Percentiles rank a stretch among this genome's conserved stretches.
These are phyloP conservation scores for Domatiomyces globalis DNA, from an alignment of 2,329 filamentous ascomycete genomes.

Conservation along the genomic window DNA sequence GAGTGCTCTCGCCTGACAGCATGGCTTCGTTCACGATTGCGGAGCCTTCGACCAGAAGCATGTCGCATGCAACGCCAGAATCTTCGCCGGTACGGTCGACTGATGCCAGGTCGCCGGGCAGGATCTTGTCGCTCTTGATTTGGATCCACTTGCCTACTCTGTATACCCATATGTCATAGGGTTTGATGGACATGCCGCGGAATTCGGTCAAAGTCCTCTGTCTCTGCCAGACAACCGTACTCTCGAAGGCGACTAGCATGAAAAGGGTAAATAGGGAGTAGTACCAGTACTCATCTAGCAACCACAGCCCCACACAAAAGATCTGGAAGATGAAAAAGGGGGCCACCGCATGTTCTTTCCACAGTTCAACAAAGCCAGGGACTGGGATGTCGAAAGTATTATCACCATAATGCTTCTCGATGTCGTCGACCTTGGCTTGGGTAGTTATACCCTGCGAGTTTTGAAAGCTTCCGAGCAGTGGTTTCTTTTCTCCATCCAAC, in stretches of 20 bases:
- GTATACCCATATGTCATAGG: slow-evolving; percentile 86
- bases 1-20: slow-evolving; percentile 96
- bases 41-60: slow-evolving; percentile 85
- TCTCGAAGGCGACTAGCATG: slow-evolving; percentile 96
- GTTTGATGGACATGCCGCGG: slow-evolving; percentile 98
- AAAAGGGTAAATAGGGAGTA: slow-evolving; percentile 97
- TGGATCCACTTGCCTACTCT: slow-evolving; percentile 78
- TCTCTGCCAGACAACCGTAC: slow-evolving; percentile 96
- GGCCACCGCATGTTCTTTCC: slow-evolving; percentile 95
- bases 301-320: slow-evolving; percentile 96
- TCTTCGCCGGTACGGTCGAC: slow-evolving; percentile 92
- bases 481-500: slow-evolving; percentile 75
- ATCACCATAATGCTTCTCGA: slow-evolving; percentile 85
- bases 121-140: slow-evolving; percentile 74
- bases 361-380: slow-evolving; percentile 86
- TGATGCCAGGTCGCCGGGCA: slow-evolving; percentile 87
- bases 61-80: slow-evolving; percentile 90
- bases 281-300: slow-evolving; percentile 99
- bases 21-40: slow-evolving; percentile 99
- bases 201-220: slow-evolving; percentile 94
- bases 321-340: slow-evolving; percentile 99
- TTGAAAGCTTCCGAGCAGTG: slow-evolving; percentile 64
- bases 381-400: slow-evolving; percentile 98
- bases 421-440: slow-evolving; percentile 58
- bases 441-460: slow-evolving; percentile 59